Percentiles rank a stretch among this genome's conserved stretches.
phyloP scores from a whole-genome alignment of 805 yeast genomes.

The Candida andamanensis region DNA sequence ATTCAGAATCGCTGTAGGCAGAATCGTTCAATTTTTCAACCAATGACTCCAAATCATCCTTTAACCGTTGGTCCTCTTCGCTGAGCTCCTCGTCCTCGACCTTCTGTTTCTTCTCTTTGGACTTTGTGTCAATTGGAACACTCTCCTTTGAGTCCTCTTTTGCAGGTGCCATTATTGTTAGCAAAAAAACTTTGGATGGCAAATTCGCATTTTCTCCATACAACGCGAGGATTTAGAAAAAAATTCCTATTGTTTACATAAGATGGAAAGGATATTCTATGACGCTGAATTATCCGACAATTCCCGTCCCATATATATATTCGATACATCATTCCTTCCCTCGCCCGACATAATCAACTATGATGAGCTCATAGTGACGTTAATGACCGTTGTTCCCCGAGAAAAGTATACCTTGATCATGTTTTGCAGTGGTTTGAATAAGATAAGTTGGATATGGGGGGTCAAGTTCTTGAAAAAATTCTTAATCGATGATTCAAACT shows the following conservation, averaged over 20 bases:
- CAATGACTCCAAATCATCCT: constrained; percentile 77
- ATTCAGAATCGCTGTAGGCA: constrained; percentile 39
- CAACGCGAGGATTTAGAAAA: background rate
- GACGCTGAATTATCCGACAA: constrained; percentile 21
- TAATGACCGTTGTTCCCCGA: constrained; percentile 55
- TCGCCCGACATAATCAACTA: constrained; percentile 40
- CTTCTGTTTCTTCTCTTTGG: constrained; percentile 14
- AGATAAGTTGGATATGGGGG: constrained; percentile 68
- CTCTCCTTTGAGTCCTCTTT: constrained; percentile 16
- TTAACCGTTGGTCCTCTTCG: constrained; percentile 88
- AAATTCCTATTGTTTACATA: background rate
- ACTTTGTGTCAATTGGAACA: background rate
- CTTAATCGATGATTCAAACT: constrained; percentile 45
- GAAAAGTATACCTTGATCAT: constrained; percentile 63
- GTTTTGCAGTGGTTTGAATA: constrained; percentile 76
- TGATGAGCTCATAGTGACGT: constrained; percentile 51
- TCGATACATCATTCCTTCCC: constrained; percentile 81
- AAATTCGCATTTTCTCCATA: constrained; percentile 2
- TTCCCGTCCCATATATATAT: constrained; percentile 66
- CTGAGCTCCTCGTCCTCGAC: constrained; percentile 72
- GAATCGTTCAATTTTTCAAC: constrained; percentile 72
- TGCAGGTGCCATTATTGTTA: constrained; percentile 31
- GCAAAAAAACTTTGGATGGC: constrained; percentile 7
- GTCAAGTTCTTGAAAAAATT: constrained; percentile 49
- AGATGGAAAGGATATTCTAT: constrained; percentile 13